These are phyloP conservation scores for Durusdinium trenchii DNA, from an alignment of 73 alveolate species.

Conservation along the genomic window DNA sequence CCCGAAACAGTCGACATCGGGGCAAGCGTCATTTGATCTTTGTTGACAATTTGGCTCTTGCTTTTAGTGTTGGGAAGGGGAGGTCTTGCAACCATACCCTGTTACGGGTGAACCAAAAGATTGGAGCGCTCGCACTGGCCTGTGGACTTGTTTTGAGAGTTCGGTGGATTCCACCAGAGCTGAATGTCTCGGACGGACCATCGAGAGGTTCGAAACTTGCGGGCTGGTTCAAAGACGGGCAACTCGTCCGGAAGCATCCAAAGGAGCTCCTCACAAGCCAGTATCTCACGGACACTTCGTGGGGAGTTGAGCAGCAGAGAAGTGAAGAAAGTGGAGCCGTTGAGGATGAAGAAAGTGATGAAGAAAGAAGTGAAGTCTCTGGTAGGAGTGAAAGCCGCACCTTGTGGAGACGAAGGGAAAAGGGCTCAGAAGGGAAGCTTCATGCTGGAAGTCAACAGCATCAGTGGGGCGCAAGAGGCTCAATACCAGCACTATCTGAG, in stretches of 20 bases:
- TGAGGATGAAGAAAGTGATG: background rate
- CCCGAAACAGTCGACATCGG: background rate
- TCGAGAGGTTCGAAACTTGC: constrained; percentile 17
- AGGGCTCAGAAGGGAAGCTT: background rate
- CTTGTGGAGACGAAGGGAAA: background rate
- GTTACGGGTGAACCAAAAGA: constrained; percentile 25
- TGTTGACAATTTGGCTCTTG: constrained; percentile 58
- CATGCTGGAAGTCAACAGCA: background rate
- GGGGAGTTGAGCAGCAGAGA: no score
- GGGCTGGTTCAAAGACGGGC: background rate
- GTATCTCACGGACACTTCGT: no score
- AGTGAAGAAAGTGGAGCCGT: no score
- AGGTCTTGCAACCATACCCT: background rate
- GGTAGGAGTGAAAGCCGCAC: no score
- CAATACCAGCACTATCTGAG: background rate
- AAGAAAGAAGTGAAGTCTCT: no score
- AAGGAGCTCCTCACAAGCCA: no score
- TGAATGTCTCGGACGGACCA: constrained; percentile 6
- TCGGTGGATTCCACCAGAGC: constrained; percentile 35
- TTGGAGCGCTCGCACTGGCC: constrained; percentile 1
- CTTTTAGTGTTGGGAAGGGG: constrained; percentile 32
- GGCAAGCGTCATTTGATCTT: background rate
- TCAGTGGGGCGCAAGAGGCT: background rate
- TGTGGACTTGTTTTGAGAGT: background rate
- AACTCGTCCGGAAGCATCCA: background rate